Conservation (phyloP, 768 basidiomycete species). For the Trametes cingulata region DNA sequence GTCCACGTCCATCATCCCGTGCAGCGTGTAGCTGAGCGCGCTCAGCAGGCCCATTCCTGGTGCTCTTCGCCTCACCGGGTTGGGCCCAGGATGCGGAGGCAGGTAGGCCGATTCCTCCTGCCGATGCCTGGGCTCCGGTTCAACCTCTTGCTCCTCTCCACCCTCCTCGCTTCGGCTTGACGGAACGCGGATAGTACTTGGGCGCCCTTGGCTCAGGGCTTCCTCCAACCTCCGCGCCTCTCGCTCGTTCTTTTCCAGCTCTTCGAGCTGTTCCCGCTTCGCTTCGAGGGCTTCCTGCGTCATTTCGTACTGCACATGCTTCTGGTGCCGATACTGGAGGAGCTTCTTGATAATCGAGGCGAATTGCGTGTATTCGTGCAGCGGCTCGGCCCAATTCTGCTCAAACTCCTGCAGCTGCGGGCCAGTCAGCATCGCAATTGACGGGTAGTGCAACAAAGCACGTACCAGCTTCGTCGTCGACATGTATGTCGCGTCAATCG, state of each 20-base stretch:
- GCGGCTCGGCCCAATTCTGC: constrained; percentile 91
- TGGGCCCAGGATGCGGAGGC: constrained; percentile 81
- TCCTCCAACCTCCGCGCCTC: constrained; percentile 89
- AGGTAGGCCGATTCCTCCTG: constrained; percentile 47
- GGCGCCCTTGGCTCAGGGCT: constrained; percentile 52
- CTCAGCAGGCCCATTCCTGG: constrained; percentile 87
- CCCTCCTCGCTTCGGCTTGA: constrained; percentile 30
- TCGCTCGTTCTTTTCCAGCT: constrained; percentile 88
- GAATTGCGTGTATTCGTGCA: constrained; percentile 96
- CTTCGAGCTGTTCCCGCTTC: constrained; percentile 82
- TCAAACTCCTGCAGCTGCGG: constrained; percentile 88
- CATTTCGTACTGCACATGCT: constrained; percentile 97
- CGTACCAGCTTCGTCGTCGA: constrained; percentile 86
- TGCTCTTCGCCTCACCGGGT: constrained; percentile 58
- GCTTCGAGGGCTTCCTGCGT: constrained; percentile 87
- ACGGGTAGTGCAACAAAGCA: constrained; percentile 5
- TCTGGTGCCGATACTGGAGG: constrained; percentile 93
- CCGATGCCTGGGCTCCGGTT: constrained; percentile 31
- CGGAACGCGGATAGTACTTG: constrained; percentile 23
- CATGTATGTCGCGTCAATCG: constrained; percentile 91
- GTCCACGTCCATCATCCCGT: constrained; percentile 99
- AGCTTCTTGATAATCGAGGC: constrained; percentile 92
- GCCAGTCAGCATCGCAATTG: background rate
- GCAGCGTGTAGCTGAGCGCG: constrained; percentile 91
- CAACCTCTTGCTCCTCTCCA: constrained; percentile 28